These are phyloP conservation scores for Exophiala oligosperma DNA, from an alignment of 2,329 filamentous ascomycete genomes.

Conservation along the genomic window DNA sequence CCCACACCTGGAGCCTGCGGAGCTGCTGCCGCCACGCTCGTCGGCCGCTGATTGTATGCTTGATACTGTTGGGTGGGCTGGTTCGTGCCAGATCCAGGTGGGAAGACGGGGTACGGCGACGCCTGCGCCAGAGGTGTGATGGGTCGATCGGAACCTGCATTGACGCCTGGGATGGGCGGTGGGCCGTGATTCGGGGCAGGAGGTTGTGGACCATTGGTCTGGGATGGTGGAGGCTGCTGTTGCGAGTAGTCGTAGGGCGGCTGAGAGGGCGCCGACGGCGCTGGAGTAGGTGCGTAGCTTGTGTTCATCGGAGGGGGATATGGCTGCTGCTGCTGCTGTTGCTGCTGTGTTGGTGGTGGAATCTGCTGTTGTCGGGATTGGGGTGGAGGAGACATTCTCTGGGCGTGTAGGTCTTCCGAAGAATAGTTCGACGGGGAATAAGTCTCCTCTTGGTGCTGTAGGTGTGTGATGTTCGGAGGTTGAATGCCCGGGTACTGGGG, in stretches of 20 bases:
- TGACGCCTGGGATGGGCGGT: constrained; percentile 15
- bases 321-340: constrained; percentile 62
- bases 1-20: constrained; percentile 6
- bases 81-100: neutral
- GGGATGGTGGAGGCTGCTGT: neutral
- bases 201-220: constrained; percentile 6
- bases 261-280: constrained; percentile 13
- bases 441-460: constrained; percentile 34
- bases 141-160: constrained; percentile 4
- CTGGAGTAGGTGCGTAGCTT: constrained; percentile 56
- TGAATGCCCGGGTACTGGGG: constrained; percentile 17
- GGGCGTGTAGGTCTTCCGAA: constrained; percentile 29
- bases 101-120: constrained; percentile 21
- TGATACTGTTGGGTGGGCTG: constrained; percentile 24
- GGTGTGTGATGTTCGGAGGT: constrained; percentile 30
- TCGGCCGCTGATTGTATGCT: constrained; percentile 25
- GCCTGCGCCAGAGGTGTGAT: constrained; percentile 12
- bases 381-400: constrained; percentile 4
- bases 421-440: constrained; percentile 45
- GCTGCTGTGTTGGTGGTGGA: neutral
- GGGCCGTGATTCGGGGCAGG: constrained; percentile 22
- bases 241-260: constrained; percentile 22
- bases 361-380: constrained; percentile 10
- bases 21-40: constrained; percentile 12
- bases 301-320: constrained; percentile 73